Base-by-base conservation (phyloP, 2,329 filamentous ascomycete species). In the Colletotrichum sublineola region DNA sequence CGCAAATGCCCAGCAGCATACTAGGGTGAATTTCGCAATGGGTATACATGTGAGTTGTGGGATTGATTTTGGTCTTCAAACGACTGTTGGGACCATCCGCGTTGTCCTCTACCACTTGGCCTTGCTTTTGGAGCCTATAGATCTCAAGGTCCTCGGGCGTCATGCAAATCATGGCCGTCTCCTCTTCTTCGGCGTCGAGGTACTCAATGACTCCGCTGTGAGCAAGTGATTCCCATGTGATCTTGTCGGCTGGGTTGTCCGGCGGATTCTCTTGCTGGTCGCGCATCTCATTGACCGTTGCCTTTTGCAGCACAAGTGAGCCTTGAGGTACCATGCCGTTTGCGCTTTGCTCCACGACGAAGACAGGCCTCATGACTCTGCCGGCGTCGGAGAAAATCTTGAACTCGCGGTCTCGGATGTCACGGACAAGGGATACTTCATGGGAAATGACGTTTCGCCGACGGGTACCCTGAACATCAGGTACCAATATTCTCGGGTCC, bases 141-240 rank as follows among this genome's bases (percentile, higher is more conserved):
- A 90, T 90, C 73, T 97, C 95, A 48, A 99, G 86, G 79, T 98
- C 96, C 80, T 98, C 96, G 0, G 96, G 96, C 0, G 95, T 97
- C 96, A 99, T 99, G 82, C 95, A 94, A 79, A 99, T 99, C 96
- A 99, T 99, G 50, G 96, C 92, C 0, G 95, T 97, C 82, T 99
- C 97, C 81, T 99, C 96, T 85, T 99, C 97, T 80, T 99, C 97
- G 0, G 96, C 96, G 81, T 99, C 96, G 14, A 99, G 89, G 79
- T 98, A 98, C 80, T 99, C 96, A 48, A 99, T 93, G 3, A 95
- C 94, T 82, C 96, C 96, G 15, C 90, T 89, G 70, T 92, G 90
- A 55, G 97, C 91, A 52, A 99, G 86, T 24, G 94, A 94, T 76
- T 95, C 90, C 95, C 97, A 99, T 63, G 95, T 95, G 78, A 94